A percentile compares a stretch with the other conserved stretches of the same genome.
Conservation (phyloP, 148 eudicot genomes). For the Linanthus parryae region DNA sequence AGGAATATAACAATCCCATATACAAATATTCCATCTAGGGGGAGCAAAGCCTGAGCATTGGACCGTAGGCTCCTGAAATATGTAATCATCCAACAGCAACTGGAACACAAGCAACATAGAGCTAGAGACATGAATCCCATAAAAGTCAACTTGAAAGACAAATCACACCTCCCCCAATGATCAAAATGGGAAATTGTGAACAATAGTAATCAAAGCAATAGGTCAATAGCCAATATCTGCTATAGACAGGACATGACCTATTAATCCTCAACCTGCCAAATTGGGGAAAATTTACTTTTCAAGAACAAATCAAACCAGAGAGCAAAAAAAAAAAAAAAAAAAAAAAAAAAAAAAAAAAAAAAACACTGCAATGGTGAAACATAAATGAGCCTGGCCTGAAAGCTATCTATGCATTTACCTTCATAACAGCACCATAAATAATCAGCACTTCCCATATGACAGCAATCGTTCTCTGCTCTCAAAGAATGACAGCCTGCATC, state of each 20-base stretch:
- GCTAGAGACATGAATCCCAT: background rate
- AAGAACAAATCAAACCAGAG: background rate
- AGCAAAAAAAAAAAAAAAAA: too few species aligned
- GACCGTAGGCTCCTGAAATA: background rate
- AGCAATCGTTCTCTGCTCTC: too few species aligned
- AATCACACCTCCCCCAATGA: background rate
- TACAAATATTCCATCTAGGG: background rate
- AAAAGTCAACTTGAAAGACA: conserved; percentile 1
- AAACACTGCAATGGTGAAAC: background rate
- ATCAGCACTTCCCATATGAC: too few species aligned
- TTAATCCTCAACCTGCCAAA: background rate
- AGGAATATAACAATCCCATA: background rate
- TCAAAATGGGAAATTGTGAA: background rate
- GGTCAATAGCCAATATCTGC: conserved; percentile 1
- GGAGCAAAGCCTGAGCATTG: background rate
- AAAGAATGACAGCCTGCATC: too few species aligned
- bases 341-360: too few species aligned
- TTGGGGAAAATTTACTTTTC: background rate
- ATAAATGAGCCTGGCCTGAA: background rate
- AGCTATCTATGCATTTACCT: too few species aligned
- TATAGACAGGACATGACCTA: background rate
- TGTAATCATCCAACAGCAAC: background rate
- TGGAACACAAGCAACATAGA: background rate
- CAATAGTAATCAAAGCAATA: background rate
- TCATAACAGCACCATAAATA: too few species aligned